These are phyloP conservation scores for Globisporangium solare DNA, from an alignment of 352 stramenopile species.

Conservation along the genomic window DNA sequence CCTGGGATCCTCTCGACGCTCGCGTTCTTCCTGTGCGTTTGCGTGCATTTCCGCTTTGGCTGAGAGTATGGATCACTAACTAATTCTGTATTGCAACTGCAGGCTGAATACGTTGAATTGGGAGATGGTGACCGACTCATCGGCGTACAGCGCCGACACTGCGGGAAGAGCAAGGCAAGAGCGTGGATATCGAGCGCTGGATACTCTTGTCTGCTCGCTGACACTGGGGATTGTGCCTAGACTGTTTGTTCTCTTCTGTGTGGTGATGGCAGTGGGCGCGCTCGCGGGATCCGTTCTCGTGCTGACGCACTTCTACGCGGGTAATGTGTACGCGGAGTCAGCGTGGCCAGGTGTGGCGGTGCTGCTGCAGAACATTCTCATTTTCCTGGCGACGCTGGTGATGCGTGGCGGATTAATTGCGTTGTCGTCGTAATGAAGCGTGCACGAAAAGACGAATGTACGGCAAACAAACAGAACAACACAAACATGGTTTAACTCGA, in stretches of 20 bases:
- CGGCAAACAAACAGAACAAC: background rate
- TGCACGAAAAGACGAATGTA: background rate
- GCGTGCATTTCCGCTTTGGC: constrained; percentile 2
- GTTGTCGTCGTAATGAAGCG: constrained; percentile 13
- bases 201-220: no score
- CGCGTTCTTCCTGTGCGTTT: constrained; percentile 47
- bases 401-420: constrained; percentile 49
- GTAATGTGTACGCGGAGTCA: constrained; percentile 48
- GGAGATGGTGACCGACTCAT: constrained; percentile 54
- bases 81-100: no score
- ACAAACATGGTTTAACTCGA: background rate
- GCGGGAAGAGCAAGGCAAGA: constrained; percentile 36
- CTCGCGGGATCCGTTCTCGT: constrained; percentile 50
- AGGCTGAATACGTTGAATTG: constrained; percentile 59
- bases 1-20: constrained; percentile 51
- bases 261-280: constrained; percentile 32
- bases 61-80: background rate
- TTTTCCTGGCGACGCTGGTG: constrained; percentile 49
- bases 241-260: constrained; percentile 49
- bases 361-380: constrained; percentile 57
- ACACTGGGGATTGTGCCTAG: constrained; percentile 13
- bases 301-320: constrained; percentile 55
- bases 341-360: constrained; percentile 54
- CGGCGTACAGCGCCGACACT: constrained; percentile 39
- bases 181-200: background rate